These are phyloP conservation scores for Hypoxylon subgilvum DNA, from an alignment of 495 filamentous ascomycete species.

Conservation along the genomic window DNA sequence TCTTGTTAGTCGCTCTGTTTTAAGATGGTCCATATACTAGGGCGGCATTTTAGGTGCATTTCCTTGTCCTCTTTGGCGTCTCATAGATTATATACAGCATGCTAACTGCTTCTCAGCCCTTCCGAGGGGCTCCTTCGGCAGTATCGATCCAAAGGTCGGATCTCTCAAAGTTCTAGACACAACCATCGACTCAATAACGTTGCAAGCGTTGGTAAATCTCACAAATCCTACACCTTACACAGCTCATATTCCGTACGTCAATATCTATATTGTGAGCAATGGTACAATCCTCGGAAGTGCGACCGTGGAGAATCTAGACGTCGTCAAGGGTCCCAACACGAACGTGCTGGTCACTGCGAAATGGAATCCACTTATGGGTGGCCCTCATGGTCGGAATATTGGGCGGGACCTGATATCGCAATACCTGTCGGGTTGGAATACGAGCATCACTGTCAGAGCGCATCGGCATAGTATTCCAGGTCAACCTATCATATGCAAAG, in stretches of 20 bases:
- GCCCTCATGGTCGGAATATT: conserved; percentile 60
- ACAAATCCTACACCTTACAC: conserved; percentile 90
- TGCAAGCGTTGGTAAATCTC: conserved; percentile 74
- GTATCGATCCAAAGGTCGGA: conserved; percentile 66
- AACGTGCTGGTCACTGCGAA: conserved; percentile 69
- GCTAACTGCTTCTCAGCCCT: conserved; percentile 48
- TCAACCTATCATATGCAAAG: conserved; percentile 72
- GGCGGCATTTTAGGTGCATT: conserved; percentile 28
- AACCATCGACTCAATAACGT: conserved; percentile 66
- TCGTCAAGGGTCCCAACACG: conserved; percentile 73
- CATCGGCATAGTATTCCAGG: conserved; percentile 74
- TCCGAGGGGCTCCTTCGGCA: conserved; percentile 47
- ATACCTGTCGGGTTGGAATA: conserved; percentile 88
- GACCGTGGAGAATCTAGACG: conserved; percentile 61
- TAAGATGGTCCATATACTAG: conserved; percentile 27
- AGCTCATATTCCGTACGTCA: conserved; percentile 76
- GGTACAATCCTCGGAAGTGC: conserved; percentile 76
- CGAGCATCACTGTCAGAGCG: conserved; percentile 71
- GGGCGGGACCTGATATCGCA: conserved; percentile 78
- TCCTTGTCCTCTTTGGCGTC: conserved; percentile 22
- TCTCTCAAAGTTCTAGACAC: conserved; percentile 71
- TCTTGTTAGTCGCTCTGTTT: conserved; percentile 58
- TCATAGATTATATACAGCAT: neutral
- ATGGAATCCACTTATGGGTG: conserved; percentile 76
- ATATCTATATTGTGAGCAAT: conserved; percentile 76